Evolutionary conservation across 345 rosid species (phyloP), one percentile per base, ranked within the genome.

Genomic region (Trapa incisa): DNA sequence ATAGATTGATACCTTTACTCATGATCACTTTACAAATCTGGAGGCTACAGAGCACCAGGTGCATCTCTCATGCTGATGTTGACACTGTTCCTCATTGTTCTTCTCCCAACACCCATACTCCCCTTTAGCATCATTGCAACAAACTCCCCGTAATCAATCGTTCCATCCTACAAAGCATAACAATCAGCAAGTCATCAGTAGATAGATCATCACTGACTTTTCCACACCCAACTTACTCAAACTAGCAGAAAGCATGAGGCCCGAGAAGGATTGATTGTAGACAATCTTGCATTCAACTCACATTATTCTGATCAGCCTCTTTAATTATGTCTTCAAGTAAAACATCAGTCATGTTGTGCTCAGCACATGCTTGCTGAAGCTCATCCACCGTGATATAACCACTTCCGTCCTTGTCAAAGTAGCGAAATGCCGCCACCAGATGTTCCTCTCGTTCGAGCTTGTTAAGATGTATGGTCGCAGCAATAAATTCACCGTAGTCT

Each of bases 101-200:
- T 80, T 84, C 99, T 85, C 12, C 99, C 99, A 5, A 94, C 66
- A 77, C 97, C 99, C 5, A 83, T 82, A 66, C 87, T 89, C 64
- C 97, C 96, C 75, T 94, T 94, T 82, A 85, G 96, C 99, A 94
- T 94, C 99, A 91, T 91, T 17, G 97, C 93, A 39, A 84, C 99
- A 79, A 94, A 94, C 77, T 94, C 99, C 36, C 87, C 85, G 69
- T 94, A 94, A 63, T 94, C 99, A 47, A 94, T 94, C 73, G 89
- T 73, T 64, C 99, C 99, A 74, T 94, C 99, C 99, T 94, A 77
- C 15, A 64, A 67, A 60, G 17, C 2, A 13, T 15, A 7, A 4
- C 0, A 38, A 13, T 63, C 45, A 13, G 2, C 1, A 38, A 5
- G 15, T 9, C 14, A 16, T 37, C 12, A 63, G 29, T 37, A 5